These are phyloP conservation scores for Clonostachys solani DNA, from an alignment of 2,329 filamentous ascomycete species.

Conservation along the genomic window DNA sequence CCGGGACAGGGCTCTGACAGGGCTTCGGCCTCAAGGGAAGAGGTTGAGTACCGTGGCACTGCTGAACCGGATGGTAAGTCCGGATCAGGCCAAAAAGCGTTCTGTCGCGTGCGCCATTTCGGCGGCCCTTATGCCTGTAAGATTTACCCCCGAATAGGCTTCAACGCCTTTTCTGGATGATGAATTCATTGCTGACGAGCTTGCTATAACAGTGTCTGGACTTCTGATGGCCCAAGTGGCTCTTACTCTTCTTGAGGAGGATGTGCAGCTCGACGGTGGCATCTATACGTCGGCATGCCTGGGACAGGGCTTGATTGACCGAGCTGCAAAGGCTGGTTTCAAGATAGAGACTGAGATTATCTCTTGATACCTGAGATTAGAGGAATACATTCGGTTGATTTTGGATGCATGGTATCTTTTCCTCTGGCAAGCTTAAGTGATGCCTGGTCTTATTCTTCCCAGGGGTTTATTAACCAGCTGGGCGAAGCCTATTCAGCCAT, in stretches of 20 bases:
- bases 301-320: constrained; percentile 62
- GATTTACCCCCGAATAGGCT: constrained; percentile 60
- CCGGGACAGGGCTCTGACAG: constrained; percentile 50
- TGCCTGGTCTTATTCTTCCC: no score
- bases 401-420: no score
- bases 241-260: constrained; percentile 57
- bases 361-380: no score
- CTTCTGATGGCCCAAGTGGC: constrained; percentile 61
- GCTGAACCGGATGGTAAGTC: constrained; percentile 52
- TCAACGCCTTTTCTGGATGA: constrained; percentile 3
- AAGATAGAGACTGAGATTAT: constrained; percentile 40
- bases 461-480: no score
- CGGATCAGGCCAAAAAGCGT: constrained; percentile 41
- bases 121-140: constrained; percentile 52
- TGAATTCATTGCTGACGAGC: not conserved
- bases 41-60: constrained; percentile 59
- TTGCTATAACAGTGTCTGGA: constrained; percentile 53
- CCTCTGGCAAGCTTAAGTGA: no score
- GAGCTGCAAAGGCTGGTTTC: constrained; percentile 57
- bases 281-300: constrained; percentile 69
- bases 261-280: constrained; percentile 52
- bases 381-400: no score
- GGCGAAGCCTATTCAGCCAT: no score
- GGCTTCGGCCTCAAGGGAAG: constrained; percentile 52
- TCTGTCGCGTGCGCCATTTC: constrained; percentile 19